These are phyloP conservation scores for Podospora bellae-mahoneyi DNA, from an alignment of 495 filamentous ascomycete genomes.

Conservation along the genomic window DNA sequence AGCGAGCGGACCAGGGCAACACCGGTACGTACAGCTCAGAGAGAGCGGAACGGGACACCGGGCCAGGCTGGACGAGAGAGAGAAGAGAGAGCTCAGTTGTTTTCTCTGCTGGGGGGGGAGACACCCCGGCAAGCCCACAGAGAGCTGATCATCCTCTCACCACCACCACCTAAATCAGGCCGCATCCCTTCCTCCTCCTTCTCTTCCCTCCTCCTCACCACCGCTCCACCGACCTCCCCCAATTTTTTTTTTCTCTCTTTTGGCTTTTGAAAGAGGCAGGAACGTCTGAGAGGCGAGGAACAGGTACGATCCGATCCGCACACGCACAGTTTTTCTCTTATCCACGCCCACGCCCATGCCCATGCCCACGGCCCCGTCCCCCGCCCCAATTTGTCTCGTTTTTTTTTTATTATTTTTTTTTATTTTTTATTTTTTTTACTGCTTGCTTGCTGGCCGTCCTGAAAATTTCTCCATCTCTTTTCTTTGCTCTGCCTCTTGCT, in stretches of 20 bases:
- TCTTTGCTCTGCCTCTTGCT: not conserved
- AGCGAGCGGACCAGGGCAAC: slow-evolving; percentile 22
- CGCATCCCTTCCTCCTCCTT: slow-evolving; percentile 34
- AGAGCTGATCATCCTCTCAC: slow-evolving; percentile 40
- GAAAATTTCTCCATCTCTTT: not conserved
- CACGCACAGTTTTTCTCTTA: slow-evolving; percentile 2
- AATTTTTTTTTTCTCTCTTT: slow-evolving; percentile 28
- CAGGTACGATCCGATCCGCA: slow-evolving; percentile 32
- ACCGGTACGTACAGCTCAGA: slow-evolving; percentile 23
- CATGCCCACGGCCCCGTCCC: too few species aligned
- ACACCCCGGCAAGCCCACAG: not conserved
- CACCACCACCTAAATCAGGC: slow-evolving; percentile 43
- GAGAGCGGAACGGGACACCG: slow-evolving; percentile 27
- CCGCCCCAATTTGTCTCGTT: not conserved
- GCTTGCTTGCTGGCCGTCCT: too few species aligned
- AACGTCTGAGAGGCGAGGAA: slow-evolving; percentile 35
- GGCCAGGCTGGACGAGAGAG: slow-evolving; percentile 14
- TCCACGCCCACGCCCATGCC: not conserved
- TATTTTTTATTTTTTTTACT: too few species aligned
- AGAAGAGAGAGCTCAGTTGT: slow-evolving; percentile 11
- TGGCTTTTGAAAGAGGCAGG: slow-evolving; percentile 24
- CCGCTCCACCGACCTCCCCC: slow-evolving; percentile 38
- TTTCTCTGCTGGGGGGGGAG: not conserved
- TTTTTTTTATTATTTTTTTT: not conserved
- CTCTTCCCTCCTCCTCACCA: slow-evolving; percentile 35